These are phyloP conservation scores for Hypomontagnella submonticulosa DNA, from an alignment of 495 filamentous ascomycete species.

Conservation along the genomic window DNA sequence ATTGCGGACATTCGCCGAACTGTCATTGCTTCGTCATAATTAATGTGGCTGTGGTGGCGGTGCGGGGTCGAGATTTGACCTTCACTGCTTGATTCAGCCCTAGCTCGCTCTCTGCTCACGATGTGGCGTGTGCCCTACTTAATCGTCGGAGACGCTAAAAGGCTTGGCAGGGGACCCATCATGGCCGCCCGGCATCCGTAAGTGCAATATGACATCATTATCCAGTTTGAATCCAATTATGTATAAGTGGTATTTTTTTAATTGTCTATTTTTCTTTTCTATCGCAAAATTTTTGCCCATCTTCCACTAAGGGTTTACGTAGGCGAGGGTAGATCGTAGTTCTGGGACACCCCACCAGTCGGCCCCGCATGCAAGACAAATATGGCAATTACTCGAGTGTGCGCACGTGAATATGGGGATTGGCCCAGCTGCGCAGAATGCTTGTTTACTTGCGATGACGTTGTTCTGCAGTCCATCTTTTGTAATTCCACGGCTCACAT, in stretches of 20 bases:
- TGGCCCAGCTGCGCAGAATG: slow-evolving; percentile 18
- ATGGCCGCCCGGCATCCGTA: slow-evolving; percentile 28
- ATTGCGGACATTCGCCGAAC: slow-evolving; percentile 11
- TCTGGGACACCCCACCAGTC: slow-evolving; percentile 12
- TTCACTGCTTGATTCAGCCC: slow-evolving; percentile 37
- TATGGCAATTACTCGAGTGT: slow-evolving; percentile 34
- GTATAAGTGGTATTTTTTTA: neutral
- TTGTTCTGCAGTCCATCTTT: slow-evolving; percentile 33
- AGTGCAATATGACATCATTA: slow-evolving; percentile 35
- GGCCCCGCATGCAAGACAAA: slow-evolving; percentile 32
- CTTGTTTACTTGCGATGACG: slow-evolving; percentile 43
- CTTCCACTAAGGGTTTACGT: slow-evolving; percentile 30
- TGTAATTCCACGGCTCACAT: slow-evolving; percentile 30
- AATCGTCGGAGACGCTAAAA: slow-evolving; percentile 26
- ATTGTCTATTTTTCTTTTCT: slow-evolving; percentile 2
- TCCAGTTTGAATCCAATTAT: slow-evolving; percentile 8
- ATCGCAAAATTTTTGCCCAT: slow-evolving; percentile 21
- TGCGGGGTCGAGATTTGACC: neutral
- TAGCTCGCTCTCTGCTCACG: slow-evolving; percentile 32
- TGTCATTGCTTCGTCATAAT: neutral
- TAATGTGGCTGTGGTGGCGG: slow-evolving; percentile 13
- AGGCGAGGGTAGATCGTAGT: slow-evolving; percentile 30
- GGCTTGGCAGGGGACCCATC: slow-evolving; percentile 50
- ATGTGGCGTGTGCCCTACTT: slow-evolving; percentile 17
- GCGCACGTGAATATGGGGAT: slow-evolving; percentile 40